Conservation (phyloP, 306 rosid species). For the Rosa multiflora region DNA sequence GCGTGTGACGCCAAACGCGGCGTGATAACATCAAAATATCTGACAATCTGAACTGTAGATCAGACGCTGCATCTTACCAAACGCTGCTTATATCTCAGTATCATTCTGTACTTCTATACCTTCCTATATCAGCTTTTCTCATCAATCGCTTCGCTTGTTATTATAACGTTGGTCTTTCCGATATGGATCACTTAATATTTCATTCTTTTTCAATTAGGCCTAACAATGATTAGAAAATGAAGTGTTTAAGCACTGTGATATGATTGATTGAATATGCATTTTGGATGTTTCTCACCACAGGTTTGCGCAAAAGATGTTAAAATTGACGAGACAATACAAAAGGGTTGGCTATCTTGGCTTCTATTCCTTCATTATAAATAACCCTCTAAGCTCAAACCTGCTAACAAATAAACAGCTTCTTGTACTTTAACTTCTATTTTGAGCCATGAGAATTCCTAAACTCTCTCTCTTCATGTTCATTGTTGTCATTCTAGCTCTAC, state of each 20-base stretch:
- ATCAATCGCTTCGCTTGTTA: background rate
- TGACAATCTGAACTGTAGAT: background rate
- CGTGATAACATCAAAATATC: background rate
- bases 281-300: constrained; percentile 28
- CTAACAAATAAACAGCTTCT: constrained; percentile 13
- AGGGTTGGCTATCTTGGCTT: background rate
- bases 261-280: constrained; percentile 12
- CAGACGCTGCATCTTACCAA: background rate
- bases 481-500: constrained; percentile 28
- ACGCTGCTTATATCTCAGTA: background rate
- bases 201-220: background rate
- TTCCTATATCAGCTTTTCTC: background rate
- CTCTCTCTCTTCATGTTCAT: constrained; percentile 21
- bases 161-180: background rate
- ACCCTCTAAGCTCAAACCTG: background rate
- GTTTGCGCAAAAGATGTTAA: constrained; percentile 6
- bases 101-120: background rate
- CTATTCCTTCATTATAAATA: constrained; percentile 4
- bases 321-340: background rate
- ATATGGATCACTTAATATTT: constrained; percentile 16
- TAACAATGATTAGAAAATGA: constrained; percentile 21
- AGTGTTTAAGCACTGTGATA: constrained; percentile 1
- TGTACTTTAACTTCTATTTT: constrained; percentile 15
- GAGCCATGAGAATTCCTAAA: constrained; percentile 45
- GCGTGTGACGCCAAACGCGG: background rate